Base-by-base conservation (phyloP, 306 rosid species). In the Bauhinia variegata region DNA sequence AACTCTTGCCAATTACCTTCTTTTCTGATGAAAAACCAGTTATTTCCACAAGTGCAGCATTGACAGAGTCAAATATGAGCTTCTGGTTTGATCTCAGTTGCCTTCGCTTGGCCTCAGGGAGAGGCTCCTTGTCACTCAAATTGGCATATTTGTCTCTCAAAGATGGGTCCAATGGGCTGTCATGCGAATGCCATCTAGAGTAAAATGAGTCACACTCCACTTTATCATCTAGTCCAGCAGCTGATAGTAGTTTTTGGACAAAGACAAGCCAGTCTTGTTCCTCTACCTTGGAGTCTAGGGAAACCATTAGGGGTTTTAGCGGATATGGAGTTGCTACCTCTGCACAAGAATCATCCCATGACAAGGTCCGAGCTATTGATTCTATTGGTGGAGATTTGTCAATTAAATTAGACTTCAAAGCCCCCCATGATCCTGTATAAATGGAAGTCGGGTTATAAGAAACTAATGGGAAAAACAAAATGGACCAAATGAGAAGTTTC, bases 311-410 rank as follows among this genome's bases (percentile, higher is more conserved):
- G 32, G 95, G 79, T 77, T 84, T 85, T 62, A 83, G 47, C 53
- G 80, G 50, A 73, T 74, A 80, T 4, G 85, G 79, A 36, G 78
- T 73, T 57, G 88, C 63, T 17, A 81, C 47, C 55, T 83, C 93
- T 41, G 75, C 79, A 63, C 86, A 72, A 33, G 92, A 68, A 62
- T 82, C 95, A 53, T 83, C 91, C 97, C 95, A 88, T 54, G 95
- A 83, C 14, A 85, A 74, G 38, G 89, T 95, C 70, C 99, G 80
- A 17, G 97, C 76, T 54, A 95, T 84, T 57, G 99, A 95, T 83
- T 77, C 99, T 80, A 95, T 93, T 31, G 81, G 99, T 39, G 96
- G 99, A 47, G 99, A 90, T 72, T 93, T 93, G 90, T 90, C 99
- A 52, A 95, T 90, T 74, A 90, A 88, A 71, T 86, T 95, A 46